These are phyloP conservation scores for Teunomyces atbi DNA, from an alignment of 805 yeast genomes.

Conservation along the genomic window DNA sequence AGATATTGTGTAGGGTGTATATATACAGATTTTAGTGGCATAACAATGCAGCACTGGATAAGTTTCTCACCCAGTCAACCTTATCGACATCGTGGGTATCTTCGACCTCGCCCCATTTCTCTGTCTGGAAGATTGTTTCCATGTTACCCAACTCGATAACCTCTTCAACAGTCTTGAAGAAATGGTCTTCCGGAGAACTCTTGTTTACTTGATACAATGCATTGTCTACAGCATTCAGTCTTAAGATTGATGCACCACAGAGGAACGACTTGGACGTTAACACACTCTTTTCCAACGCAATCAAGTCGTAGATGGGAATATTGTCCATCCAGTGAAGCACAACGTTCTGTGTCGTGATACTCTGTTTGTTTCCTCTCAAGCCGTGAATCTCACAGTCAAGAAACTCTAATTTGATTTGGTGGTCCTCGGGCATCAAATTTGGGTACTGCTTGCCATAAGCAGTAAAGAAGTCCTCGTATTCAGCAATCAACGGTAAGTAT, in stretches of 20 bases:
- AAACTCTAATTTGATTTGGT: constrained; percentile 44
- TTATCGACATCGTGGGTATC: constrained; percentile 98
- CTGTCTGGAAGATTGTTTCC: constrained; percentile 82
- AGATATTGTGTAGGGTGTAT: not conserved
- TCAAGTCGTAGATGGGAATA: constrained; percentile 73
- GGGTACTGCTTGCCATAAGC: constrained; percentile 29
- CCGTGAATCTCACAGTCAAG: constrained; percentile 84
- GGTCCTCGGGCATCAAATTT: constrained; percentile 21
- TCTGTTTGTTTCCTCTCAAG: constrained; percentile 75
- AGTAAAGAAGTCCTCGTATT: constrained; percentile 61
- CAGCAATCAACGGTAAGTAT: constrained; percentile 71
- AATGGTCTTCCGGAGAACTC: constrained; percentile 26
- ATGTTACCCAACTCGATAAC: constrained; percentile 74
- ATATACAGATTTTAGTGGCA: constrained; percentile 13
- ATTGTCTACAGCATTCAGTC: constrained; percentile 37
- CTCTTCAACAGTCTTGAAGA: constrained; percentile 56
- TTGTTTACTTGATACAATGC: constrained; percentile 36
- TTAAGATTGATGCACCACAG: constrained; percentile 68
- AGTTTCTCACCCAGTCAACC: constrained; percentile 79
- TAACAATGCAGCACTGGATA: constrained; percentile 69
- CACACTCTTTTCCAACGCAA: constrained; percentile 88
- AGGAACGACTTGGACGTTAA: constrained; percentile 82
- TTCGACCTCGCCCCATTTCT: constrained; percentile 97
- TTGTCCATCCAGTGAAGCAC: constrained; percentile 63
- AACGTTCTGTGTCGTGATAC: constrained; percentile 53